Conservation (phyloP, 192 early-diverging fungal species). For the Backusella mclennaniae region DNA sequence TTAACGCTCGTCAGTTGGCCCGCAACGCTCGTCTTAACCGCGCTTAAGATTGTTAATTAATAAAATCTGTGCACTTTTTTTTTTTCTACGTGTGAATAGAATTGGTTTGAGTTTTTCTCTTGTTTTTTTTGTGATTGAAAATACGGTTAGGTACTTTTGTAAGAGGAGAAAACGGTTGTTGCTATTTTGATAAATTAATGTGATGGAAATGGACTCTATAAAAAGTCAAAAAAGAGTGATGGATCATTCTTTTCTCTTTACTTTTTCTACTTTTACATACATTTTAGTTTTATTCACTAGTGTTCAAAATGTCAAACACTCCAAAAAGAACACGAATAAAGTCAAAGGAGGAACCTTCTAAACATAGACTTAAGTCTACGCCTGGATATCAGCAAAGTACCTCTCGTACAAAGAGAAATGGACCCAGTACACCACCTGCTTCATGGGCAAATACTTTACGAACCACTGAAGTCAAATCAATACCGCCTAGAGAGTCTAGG, state of each 20-base stretch:
- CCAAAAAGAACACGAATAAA: neutral
- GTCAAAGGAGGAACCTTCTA: no score
- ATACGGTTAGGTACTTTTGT: neutral
- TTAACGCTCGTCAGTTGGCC: constrained; percentile 58
- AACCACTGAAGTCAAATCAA: no score
- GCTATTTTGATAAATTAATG: neutral
- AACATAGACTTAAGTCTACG: no score
- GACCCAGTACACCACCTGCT: no score
- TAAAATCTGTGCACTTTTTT: neutral
- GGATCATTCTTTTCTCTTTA: neutral
- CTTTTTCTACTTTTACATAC: no score
- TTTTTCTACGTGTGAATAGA: neutral
- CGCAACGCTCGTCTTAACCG: constrained; percentile 39
- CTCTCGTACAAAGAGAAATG: no score
- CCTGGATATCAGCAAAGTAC: no score
- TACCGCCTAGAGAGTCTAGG: no score
- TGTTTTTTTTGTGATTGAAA: neutral
- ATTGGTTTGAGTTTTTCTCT: neutral
- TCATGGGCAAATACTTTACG: no score
- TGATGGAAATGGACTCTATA: neutral
- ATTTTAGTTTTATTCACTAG: neutral
- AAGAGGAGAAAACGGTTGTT: neutral
- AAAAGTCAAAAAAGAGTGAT: neutral
- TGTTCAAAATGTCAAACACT: neutral
- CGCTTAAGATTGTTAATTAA: neutral